Evolutionary conservation across 2,329 filamentous ascomycete species (phyloP).

Genomic region (Aureobasidium musti): DNA sequence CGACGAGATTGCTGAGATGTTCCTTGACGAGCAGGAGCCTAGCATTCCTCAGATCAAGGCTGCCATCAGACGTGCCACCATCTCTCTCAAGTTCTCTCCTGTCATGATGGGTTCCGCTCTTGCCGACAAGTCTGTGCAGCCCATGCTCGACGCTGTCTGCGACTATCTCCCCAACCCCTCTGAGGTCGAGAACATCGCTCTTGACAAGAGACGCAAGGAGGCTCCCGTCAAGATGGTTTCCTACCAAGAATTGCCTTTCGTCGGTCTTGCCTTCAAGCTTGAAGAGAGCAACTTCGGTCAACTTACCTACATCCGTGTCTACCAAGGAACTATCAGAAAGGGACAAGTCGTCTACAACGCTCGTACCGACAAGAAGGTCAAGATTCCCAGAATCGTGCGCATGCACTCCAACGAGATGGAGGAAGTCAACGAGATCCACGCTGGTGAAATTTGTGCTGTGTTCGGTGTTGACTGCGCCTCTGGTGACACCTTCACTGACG

Average conservation of each 20-base stretch:
- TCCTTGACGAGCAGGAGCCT: slow-evolving; percentile 82
- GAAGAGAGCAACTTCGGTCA: slow-evolving; percentile 99
- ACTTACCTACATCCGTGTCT: slow-evolving; percentile 96
- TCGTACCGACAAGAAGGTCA: slow-evolving; percentile 91
- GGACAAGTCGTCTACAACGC: slow-evolving; percentile 91
- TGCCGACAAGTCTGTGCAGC: slow-evolving; percentile 91
- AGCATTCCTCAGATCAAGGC: slow-evolving; percentile 82
- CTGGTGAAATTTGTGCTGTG: slow-evolving; percentile 97
- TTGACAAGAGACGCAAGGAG: slow-evolving; percentile 80
- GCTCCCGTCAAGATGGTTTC: slow-evolving; percentile 82
- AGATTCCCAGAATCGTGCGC: slow-evolving; percentile 93
- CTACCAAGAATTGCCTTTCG: slow-evolving; percentile 91
- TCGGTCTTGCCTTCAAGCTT: slow-evolving; percentile 95
- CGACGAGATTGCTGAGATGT: slow-evolving; percentile 94
- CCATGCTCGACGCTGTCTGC: slow-evolving; percentile 94
- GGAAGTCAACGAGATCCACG: slow-evolving; percentile 86
- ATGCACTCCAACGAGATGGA: slow-evolving; percentile 99
- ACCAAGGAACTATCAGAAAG: slow-evolving; percentile 89
- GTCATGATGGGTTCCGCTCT: slow-evolving; percentile 96
- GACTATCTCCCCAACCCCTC: slow-evolving; percentile 93
- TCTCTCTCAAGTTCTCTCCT: slow-evolving; percentile 83
- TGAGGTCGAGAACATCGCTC: slow-evolving; percentile 83
- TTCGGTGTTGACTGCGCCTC: slow-evolving; percentile 98
- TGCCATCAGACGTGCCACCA: slow-evolving; percentile 89
- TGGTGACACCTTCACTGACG: slow-evolving; percentile 97